phyloP scores from a whole-genome alignment of 768 basidiomycete genomes.

The Russula lepida region DNA sequence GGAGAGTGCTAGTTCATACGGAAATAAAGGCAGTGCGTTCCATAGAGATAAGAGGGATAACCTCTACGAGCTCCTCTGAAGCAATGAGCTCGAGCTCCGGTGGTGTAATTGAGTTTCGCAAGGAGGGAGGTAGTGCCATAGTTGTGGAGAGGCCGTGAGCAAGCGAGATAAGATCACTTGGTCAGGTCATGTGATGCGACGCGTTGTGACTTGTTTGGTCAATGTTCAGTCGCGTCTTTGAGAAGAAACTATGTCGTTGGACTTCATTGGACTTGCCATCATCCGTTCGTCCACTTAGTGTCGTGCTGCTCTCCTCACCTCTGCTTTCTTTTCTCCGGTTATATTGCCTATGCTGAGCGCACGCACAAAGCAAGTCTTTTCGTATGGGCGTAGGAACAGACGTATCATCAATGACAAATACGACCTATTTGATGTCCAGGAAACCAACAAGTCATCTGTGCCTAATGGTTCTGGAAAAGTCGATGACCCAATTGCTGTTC shows the following conservation, averaged over 20 bases:
- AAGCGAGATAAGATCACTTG: neutral
- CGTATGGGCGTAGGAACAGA: conserved; percentile 55
- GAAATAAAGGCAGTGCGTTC: conserved; percentile 88
- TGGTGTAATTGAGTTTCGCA: conserved; percentile 68
- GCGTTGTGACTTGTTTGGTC: conserved; percentile 23
- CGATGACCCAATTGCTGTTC: neutral
- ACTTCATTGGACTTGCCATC: neutral
- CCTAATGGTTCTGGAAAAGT: neutral
- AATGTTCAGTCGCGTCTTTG: conserved; percentile 1
- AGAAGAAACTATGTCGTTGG: neutral
- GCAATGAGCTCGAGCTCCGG: conserved; percentile 85
- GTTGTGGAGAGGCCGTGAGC: neutral
- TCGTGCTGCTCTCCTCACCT: neutral
- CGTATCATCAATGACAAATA: conserved; percentile 45
- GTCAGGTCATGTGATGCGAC: conserved; percentile 26
- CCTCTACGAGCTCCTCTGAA: conserved; percentile 74
- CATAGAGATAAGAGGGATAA: conserved; percentile 85
- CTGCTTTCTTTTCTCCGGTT: neutral
- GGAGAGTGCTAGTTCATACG: conserved; percentile 34
- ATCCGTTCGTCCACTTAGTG: neutral
- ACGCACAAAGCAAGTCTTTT: conserved; percentile 55
- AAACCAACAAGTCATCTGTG: neutral
- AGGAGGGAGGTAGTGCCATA: conserved; percentile 72
- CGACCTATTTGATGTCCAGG: conserved; percentile 7
- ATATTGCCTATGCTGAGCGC: conserved; percentile 42